Percentiles rank a stretch among this genome's conserved stretches.
Conservation (phyloP, 768 basidiomycete genomes). For the Tulasnella sp. region DNA sequence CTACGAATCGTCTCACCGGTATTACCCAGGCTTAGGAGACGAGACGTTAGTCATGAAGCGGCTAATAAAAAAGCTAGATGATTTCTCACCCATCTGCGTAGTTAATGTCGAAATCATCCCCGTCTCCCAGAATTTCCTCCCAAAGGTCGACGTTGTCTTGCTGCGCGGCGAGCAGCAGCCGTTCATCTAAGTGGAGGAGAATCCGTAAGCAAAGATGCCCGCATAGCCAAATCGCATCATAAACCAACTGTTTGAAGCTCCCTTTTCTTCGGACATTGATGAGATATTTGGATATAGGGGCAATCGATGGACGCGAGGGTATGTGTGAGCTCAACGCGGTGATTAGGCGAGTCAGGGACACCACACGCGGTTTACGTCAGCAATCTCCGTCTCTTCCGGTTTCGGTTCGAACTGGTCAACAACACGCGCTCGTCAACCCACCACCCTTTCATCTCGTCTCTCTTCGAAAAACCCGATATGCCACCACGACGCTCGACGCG, state of each 20-base stretch:
- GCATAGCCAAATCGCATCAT: background rate
- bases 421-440: background rate
- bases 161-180: slow-evolving; percentile 64
- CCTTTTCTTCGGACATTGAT: background rate
- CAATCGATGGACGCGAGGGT: background rate
- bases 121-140: slow-evolving; percentile 43
- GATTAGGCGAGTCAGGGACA: background rate
- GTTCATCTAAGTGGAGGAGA: slow-evolving; percentile 46
- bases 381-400: background rate
- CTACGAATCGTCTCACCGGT: slow-evolving; percentile 48
- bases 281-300: slow-evolving; percentile 5
- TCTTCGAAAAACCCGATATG: background rate
- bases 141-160: slow-evolving; percentile 63
- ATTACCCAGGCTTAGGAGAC: slow-evolving; percentile 50
- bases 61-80: slow-evolving; percentile 6
- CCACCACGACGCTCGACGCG: slow-evolving; percentile 11
- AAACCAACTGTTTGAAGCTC: slow-evolving; percentile 21
- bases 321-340: background rate
- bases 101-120: slow-evolving; percentile 64
- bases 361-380: background rate
- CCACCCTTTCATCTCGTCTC: slow-evolving; percentile 9
- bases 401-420: slow-evolving; percentile 11
- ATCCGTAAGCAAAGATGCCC: background rate
- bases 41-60: background rate
- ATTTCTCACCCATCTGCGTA: slow-evolving; percentile 62